Conservation (phyloP, 2,329 filamentous ascomycete species). For the Pezicula radicicola region DNA sequence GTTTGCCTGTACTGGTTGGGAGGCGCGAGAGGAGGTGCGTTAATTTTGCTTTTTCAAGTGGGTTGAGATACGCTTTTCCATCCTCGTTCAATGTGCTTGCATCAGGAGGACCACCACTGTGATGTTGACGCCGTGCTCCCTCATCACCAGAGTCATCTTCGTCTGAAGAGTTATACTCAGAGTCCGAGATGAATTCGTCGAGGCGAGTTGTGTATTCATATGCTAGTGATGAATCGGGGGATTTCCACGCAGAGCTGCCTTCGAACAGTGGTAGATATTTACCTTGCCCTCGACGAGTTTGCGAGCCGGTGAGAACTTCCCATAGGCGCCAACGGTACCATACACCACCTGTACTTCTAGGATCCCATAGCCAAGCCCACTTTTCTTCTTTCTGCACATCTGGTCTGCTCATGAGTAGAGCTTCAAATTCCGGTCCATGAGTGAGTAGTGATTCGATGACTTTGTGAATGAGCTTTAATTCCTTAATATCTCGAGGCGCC, state of each 20-base stretch:
- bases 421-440: constrained; percentile 85
- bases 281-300: constrained; percentile 40
- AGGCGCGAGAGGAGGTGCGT: constrained; percentile 80
- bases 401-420: constrained; percentile 81
- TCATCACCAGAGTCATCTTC: constrained; percentile 68
- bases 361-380: constrained; percentile 93
- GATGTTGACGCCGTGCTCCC: constrained; percentile 34
- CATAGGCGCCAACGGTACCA: constrained; percentile 94
- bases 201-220: constrained; percentile 79
- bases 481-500: constrained; percentile 73
- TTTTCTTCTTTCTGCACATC: constrained; percentile 83
- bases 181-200: constrained; percentile 77
- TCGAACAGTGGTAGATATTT: constrained; percentile 71
- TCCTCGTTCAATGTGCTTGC: constrained; percentile 23
- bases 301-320: constrained; percentile 72
- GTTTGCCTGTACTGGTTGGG: constrained; percentile 68
- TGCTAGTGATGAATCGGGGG: constrained; percentile 67
- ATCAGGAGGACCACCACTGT: constrained; percentile 38
- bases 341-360: constrained; percentile 72
- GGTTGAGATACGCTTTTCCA: constrained; percentile 65
- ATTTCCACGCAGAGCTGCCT: constrained; percentile 72
- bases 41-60: constrained; percentile 79
- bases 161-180: constrained; percentile 83
- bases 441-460: constrained; percentile 77
- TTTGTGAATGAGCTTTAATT: constrained; percentile 81